These are phyloP conservation scores for Plasmodium fragile DNA, from an alignment of 169 alveolate species.

Conservation along the genomic window DNA sequence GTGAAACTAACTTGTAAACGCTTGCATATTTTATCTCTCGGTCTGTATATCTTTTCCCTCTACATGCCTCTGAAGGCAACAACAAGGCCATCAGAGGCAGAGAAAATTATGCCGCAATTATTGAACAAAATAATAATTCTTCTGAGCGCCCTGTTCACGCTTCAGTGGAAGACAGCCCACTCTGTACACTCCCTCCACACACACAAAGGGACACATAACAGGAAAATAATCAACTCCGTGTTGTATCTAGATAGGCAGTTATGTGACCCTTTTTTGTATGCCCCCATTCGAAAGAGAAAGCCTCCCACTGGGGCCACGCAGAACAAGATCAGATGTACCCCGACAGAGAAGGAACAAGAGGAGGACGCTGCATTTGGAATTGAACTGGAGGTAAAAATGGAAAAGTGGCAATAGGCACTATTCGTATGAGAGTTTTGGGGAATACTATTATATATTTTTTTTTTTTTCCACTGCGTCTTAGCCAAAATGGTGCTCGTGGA, in stretches of 20 bases:
- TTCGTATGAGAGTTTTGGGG: neutral
- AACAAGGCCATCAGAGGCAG: neutral
- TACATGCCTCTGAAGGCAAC: neutral
- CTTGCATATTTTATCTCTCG: neutral
- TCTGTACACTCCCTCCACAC: neutral
- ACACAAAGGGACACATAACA: neutral
- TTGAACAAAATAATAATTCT: neutral
- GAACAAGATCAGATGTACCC: constrained; percentile 16
- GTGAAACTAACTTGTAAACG: neutral
- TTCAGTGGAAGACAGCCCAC: neutral
- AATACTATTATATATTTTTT: neutral
- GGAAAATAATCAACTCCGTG: neutral
- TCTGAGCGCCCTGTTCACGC: neutral
- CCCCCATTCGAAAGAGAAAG: neutral
- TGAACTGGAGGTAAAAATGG: constrained; percentile 45
- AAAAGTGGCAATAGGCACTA: neutral
- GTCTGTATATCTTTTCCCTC: neutral
- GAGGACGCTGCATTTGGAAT: constrained; percentile 10
- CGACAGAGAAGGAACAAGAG: constrained; percentile 10
- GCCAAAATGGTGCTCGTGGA: neutral
- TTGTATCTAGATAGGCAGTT: neutral
- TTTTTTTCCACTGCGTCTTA: neutral
- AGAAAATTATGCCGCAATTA: constrained; percentile 39
- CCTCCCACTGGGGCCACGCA: neutral
- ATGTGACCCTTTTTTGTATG: neutral